Evolutionary conservation across 208 protist species (phyloP), one percentile per base, ranked within the genome.

Genomic region (Trypanosoma conorhini): DNA sequence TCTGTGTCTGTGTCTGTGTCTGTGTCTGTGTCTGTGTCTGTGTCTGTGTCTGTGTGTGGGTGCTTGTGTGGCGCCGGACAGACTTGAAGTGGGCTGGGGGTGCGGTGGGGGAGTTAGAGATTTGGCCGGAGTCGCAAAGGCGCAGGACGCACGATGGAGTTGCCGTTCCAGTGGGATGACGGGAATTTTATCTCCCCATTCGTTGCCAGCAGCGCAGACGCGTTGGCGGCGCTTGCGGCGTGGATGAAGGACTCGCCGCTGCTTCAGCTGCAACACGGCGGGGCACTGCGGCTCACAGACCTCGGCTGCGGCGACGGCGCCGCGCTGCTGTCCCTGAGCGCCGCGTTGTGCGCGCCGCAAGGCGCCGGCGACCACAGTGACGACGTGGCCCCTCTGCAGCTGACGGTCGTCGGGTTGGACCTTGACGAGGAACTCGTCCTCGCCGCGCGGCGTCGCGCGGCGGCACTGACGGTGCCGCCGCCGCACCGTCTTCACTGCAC

Each of bases 101-200:
- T 30, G 9, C 19, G 15, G 30, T 5, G 26, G 13, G 26, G 30
- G 7, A 15, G n/a, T 19, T 8, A 30, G 44, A 10, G 31, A 3
- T 46, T 46, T 46, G 42, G 17, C 42, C 8, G 13, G 15, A 46
- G 13, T 1, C 8, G 42, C 42, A 46, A 3, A 46, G 15, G 42
- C 1, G 8, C 13, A n/a, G 42, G 42, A 3, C 12, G 50, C 26
- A 64, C 46, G 21, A 59, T 82, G 62, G 85, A 89, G 35, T 76
- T 94, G 3, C 85, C 88, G 0, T 94, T 94, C 74, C 81, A 91
- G 65, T 94, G 88, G 86, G 88, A 91, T 62, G 88, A 94, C 63
- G 86, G 86, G 38, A 68, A 56, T 35, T 91, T 83, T 58, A 83
- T 94, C 58, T 91, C 88, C 15, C 88, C 88, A 0, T 94, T 91